Evolutionary conservation across 2,329 filamentous ascomycete species (phyloP).

Genomic region (Phymatotrichopsis omnivora): DNA sequence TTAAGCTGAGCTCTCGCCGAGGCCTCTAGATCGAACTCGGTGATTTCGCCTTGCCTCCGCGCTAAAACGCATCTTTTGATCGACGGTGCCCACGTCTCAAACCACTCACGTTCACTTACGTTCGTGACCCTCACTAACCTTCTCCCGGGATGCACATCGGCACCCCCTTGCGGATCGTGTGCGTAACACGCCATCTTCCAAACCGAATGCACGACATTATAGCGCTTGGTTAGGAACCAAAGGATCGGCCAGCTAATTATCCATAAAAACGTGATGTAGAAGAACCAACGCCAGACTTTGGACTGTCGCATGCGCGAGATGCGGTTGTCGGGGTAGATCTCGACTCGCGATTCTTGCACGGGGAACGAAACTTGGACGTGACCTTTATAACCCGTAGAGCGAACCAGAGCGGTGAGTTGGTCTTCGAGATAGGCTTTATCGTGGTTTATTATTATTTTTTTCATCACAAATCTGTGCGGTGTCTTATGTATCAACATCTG

Average conservation of each 20-base stretch:
- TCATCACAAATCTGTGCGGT: conserved; percentile 27
- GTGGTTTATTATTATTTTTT: conserved; percentile 41
- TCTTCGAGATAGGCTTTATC: conserved; percentile 46
- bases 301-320: conserved; percentile 57
- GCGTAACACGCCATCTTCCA: conserved; percentile 34
- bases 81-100: conserved; percentile 51
- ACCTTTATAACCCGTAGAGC: conserved; percentile 58
- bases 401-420: conserved; percentile 48
- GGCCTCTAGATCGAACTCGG: conserved; percentile 42
- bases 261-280: conserved; percentile 57
- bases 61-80: conserved; percentile 51
- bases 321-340: conserved; percentile 53
- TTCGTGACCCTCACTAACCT: conserved; percentile 27
- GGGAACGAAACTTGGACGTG: conserved; percentile 50
- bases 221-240: conserved; percentile 56
- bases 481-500: no score
- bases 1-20: conserved; percentile 4
- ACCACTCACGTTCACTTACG: conserved; percentile 47
- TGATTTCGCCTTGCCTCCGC: conserved; percentile 46
- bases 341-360: conserved; percentile 45
- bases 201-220: conserved; percentile 51
- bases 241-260: conserved; percentile 61
- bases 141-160: no score
- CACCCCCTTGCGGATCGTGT: neutral
- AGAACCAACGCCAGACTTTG: conserved; percentile 53